Base-by-base conservation (phyloP, 257 asterid genomes). In the Cordia subcordata region DNA sequence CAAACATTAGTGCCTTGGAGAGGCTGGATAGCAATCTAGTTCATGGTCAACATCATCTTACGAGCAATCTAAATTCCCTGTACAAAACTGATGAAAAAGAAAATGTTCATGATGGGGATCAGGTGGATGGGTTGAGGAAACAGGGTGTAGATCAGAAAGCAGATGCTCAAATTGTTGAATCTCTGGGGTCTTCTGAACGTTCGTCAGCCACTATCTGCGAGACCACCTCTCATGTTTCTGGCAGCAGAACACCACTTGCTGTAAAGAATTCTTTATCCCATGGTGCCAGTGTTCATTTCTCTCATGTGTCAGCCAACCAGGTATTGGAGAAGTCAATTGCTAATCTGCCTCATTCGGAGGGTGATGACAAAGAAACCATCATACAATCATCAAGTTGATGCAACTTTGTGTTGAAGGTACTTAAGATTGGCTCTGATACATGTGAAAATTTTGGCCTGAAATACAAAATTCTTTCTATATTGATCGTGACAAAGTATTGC, bases 341-440 rank as follows among this genome's bases (percentile, higher is more conserved):
- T 51, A 32, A 51, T 51, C 18, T 51, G 33, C 23, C 55, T 51
- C 22, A 51, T 51, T 12, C 8, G 55, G 55, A 51, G 12, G 55
- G 21, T 17, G 55, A 11, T 51, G 47, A 11, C 12, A 42, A 42
- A 42, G 14, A 42, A 42, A 42, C 8, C 14, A 14, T 42, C 47
- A 42, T 3, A 11, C 15, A 42, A 42, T 42, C 15, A 42, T 42
- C 47, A 42, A 1, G 3, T 42, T 42, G 47, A 42, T 10, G 47
- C 14, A 10, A 2, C 47, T 42, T 42, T 42, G 15, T 3, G 15
- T 3, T 42, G 10, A 42, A 42, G 35, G 35, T 27, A 27, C 35
- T 27, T 27, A 27, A 27, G 6, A 3, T 27, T 27, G 35, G 35
- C 35, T 1, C 35, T 27, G 4, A 27, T 27, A 27, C 6, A 27